phyloP scores from a whole-genome alignment of 768 basidiomycete species.

The Psilocybe sp. region DNA sequence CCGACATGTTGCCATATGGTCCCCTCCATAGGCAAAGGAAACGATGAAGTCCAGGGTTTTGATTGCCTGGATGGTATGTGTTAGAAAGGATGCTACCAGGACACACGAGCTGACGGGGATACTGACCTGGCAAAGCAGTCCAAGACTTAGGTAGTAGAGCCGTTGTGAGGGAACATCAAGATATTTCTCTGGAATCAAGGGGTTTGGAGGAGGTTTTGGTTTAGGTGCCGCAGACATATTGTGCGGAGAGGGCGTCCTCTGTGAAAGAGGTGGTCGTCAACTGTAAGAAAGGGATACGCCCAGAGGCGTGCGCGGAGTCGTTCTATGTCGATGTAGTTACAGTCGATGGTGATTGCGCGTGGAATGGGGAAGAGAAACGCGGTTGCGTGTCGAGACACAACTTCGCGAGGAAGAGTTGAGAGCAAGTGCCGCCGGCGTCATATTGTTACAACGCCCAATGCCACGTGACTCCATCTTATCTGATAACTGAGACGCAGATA shows the following conservation, averaged over 20 bases:
- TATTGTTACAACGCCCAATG: too few relatives aligned
- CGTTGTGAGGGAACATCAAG: conserved; percentile 79
- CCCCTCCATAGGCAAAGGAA: conserved; percentile 46
- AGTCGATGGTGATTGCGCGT: too few relatives aligned
- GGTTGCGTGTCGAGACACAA: too few relatives aligned
- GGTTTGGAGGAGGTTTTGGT: conserved; percentile 17
- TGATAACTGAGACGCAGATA: too few relatives aligned
- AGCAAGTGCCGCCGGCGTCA: too few relatives aligned
- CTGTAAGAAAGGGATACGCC: too few relatives aligned
- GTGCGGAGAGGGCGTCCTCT: background rate
- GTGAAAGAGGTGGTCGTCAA: too few relatives aligned
- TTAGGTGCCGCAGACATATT: conserved; percentile 13
- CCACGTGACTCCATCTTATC: too few relatives aligned
- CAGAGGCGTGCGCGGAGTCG: too few relatives aligned
- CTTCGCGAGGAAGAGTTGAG: too few relatives aligned
- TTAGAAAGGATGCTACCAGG: background rate
- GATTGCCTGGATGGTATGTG: conserved; percentile 48
- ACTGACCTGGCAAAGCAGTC: conserved; percentile 71
- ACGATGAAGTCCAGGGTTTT: conserved; percentile 72
- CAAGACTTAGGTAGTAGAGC: conserved; percentile 73
- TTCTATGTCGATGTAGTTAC: too few relatives aligned
- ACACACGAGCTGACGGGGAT: conserved; percentile 4
- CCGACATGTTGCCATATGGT: conserved; percentile 41
- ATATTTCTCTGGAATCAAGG: conserved; percentile 72
- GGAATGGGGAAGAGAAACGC: too few relatives aligned